These are phyloP conservation scores for Coemansia sp. DNA, from an alignment of 192 early-diverging fungal species.

Conservation along the genomic window DNA sequence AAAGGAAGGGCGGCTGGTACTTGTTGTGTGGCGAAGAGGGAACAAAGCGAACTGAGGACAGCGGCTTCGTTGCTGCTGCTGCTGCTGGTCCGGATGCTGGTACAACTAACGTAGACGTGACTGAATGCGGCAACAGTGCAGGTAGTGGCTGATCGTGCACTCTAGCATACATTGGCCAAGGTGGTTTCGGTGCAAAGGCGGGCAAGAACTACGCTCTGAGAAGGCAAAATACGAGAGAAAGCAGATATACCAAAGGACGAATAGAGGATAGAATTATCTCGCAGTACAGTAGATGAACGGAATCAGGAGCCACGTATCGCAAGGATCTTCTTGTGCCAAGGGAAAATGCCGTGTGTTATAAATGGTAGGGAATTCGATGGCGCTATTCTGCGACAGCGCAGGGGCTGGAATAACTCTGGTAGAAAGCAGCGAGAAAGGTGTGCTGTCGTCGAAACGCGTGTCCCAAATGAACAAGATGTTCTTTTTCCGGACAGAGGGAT, in stretches of 20 bases:
- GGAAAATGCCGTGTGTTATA: slow-evolving; percentile 4
- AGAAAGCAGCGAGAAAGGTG: neutral
- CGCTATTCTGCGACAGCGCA: neutral
- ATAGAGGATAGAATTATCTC: neutral
- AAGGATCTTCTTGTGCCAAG: neutral
- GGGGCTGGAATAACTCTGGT: neutral
- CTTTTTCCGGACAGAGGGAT: neutral
- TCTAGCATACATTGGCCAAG: slow-evolving; percentile 43
- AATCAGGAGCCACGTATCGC: neutral
- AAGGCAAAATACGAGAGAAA: neutral
- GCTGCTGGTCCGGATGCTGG: slow-evolving; percentile 35
- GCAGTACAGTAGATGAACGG: neutral
- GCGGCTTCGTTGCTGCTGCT: slow-evolving; percentile 29
- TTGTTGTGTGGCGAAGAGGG: slow-evolving; percentile 21
- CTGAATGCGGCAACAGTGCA: slow-evolving; percentile 48
- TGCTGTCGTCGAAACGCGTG: neutral
- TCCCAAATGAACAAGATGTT: slow-evolving; percentile 1
- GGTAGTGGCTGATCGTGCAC: slow-evolving; percentile 52
- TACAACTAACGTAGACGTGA: slow-evolving; percentile 30
- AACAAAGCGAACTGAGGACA: slow-evolving; percentile 28
- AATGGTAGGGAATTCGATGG: neutral
- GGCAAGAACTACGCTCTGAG: neutral
- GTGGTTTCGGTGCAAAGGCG: slow-evolving; percentile 5
- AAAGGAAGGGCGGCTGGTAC: slow-evolving; percentile 10
- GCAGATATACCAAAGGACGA: neutral